A percentile compares a stretch with the other conserved stretches of the same genome.
These are phyloP conservation scores for Cordyceps tenuipes DNA, from an alignment of 2,329 filamentous ascomycete species.

Conservation along the genomic window DNA sequence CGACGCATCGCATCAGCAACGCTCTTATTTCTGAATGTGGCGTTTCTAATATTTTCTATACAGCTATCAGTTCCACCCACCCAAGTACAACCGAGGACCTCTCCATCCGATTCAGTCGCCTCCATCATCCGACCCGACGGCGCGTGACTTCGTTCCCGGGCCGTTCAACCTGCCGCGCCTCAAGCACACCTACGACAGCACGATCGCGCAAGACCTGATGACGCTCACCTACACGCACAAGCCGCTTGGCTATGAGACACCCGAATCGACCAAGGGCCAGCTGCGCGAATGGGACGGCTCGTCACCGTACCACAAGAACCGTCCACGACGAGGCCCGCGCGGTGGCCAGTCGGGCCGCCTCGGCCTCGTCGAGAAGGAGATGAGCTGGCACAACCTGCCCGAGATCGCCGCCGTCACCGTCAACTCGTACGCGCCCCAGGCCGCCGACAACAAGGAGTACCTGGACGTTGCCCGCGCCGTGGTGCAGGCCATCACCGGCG, in stretches of 20 bases:
- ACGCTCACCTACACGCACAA: conserved; percentile 81
- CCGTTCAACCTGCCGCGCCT: conserved; percentile 84
- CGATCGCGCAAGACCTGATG: conserved; percentile 79
- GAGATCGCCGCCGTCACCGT: conserved; percentile 73
- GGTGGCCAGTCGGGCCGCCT: conserved; percentile 59
- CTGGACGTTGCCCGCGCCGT: conserved; percentile 78
- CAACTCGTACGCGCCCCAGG: conserved; percentile 64
- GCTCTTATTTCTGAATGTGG: neutral
- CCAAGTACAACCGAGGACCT: conserved; percentile 89
- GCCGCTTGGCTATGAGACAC: conserved; percentile 60
- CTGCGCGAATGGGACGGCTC: conserved; percentile 81
- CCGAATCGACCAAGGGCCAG: conserved; percentile 47
- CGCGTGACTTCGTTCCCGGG: conserved; percentile 80
- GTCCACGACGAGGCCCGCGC: conserved; percentile 74
- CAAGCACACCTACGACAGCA: conserved; percentile 82
- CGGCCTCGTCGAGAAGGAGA: conserved; percentile 61
- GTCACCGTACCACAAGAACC: conserved; percentile 90
- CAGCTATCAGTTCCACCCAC: conserved; percentile 91
- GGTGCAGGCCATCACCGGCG: conserved; percentile 76
- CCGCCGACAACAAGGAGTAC: conserved; percentile 61
- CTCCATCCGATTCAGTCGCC: conserved; percentile 89
- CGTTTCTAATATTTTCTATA: neutral
- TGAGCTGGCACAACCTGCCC: conserved; percentile 79
- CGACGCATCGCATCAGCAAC: neutral
- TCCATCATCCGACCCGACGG: conserved; percentile 75